These are phyloP conservation scores for Skeletonema marinoi DNA, from an alignment of 108 stramenopile species.

Conservation along the genomic window DNA sequence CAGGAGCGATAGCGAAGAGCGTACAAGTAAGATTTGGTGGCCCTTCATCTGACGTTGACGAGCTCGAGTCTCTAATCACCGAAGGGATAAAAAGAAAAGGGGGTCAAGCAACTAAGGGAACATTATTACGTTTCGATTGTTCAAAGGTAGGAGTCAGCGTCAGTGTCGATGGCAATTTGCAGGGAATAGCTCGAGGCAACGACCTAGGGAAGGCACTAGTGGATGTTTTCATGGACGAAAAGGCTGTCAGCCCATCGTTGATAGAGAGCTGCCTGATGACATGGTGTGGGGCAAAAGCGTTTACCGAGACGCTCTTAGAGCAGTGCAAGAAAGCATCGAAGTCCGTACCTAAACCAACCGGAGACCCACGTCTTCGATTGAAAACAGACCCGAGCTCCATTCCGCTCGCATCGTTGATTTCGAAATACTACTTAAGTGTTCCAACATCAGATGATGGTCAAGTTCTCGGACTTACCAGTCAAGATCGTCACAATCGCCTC, in stretches of 20 bases:
- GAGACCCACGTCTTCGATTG: constrained; percentile 27
- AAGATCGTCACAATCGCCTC: constrained; percentile 25
- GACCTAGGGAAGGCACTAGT: constrained; percentile 14
- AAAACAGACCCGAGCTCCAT: constrained; percentile 45
- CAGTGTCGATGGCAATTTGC: constrained; percentile 12
- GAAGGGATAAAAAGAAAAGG: constrained; percentile 11
- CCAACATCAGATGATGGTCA: constrained; percentile 20
- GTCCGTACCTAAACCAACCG: constrained; percentile 4
- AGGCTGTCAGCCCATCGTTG: constrained; percentile 16
- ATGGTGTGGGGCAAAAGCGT: constrained; percentile 4
- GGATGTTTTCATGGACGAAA: constrained; percentile 17
- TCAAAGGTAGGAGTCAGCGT: constrained; percentile 12
- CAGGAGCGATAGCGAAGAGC: constrained; percentile 15
- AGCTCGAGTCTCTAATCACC: constrained; percentile 7
- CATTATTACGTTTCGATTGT: constrained; percentile 11
- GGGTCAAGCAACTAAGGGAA: constrained; percentile 16
- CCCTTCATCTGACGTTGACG: constrained; percentile 5
- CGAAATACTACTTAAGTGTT: constrained; percentile 31
- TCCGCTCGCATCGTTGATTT: constrained; percentile 32
- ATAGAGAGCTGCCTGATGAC: constrained; percentile 13
- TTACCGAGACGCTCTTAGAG: constrained; percentile 8
- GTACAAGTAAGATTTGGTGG: constrained; percentile 9
- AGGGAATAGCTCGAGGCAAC: constrained; percentile 4
- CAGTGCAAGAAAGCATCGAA: constrained; percentile 9
- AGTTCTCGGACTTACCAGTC: constrained; percentile 30